These are phyloP conservation scores for Schrenkiella parvula DNA, from an alignment of 345 rosid genomes.

Conservation along the genomic window DNA sequence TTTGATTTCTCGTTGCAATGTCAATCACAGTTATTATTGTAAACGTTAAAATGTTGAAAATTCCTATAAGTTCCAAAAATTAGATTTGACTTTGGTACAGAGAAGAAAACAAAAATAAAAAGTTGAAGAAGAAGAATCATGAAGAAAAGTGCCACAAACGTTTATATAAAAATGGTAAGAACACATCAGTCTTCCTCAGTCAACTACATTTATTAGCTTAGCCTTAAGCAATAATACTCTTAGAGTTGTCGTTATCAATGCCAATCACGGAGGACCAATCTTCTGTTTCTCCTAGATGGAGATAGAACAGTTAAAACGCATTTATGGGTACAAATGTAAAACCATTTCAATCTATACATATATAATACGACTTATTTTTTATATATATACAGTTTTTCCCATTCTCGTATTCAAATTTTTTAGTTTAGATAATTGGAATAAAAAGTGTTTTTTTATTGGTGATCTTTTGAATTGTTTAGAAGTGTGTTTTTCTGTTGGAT, in stretches of 20 bases:
- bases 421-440: too few species aligned
- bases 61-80: not conserved
- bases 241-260: conserved; percentile 20
- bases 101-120: not conserved
- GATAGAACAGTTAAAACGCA: not conserved
- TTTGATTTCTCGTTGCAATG: not conserved
- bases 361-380: not conserved
- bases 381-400: too few species aligned
- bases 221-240: not conserved
- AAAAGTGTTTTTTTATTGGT: too few species aligned
- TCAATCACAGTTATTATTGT: not conserved
- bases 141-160: not conserved
- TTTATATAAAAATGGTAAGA: conserved; percentile 17
- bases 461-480: too few species aligned
- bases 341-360: not conserved
- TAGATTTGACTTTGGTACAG: not conserved
- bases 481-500: too few species aligned
- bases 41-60: not conserved
- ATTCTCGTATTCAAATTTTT: not conserved
- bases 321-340: not conserved
- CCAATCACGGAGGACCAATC: conserved; percentile 18
- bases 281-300: conserved; percentile 1
- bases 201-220: conserved; percentile 19
- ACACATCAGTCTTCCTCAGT: not conserved
- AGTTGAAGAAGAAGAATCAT: not conserved